A percentile compares a stretch with the other conserved stretches of the same genome.
Conservation (phyloP, 306 rosid genomes). For the Mimosa bimucronata region DNA sequence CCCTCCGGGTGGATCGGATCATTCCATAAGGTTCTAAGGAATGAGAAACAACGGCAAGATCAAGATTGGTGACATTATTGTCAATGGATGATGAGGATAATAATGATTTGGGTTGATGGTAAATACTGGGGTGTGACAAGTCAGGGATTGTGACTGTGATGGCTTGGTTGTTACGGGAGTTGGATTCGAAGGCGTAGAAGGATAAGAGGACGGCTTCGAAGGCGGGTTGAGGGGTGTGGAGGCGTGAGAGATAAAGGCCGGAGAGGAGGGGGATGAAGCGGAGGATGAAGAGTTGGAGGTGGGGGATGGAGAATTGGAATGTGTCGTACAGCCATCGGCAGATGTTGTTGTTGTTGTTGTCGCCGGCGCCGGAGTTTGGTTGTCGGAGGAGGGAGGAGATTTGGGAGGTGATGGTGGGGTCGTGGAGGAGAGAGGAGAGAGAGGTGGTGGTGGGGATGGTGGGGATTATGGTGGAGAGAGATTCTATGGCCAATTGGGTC, state of each 20-base stretch:
- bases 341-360: slow-evolving; percentile 70
- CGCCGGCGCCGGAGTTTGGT: slow-evolving; percentile 75
- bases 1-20: slow-evolving; percentile 67
- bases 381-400: slow-evolving; percentile 74
- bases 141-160: slow-evolving; percentile 63
- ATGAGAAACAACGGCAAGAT: slow-evolving; percentile 51
- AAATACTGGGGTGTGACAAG: slow-evolving; percentile 57
- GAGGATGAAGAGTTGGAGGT: slow-evolving; percentile 72
- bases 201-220: slow-evolving; percentile 82
- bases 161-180: slow-evolving; percentile 59
- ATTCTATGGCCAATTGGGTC: slow-evolving; percentile 43
- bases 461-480: slow-evolving; percentile 64
- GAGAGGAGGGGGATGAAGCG: slow-evolving; percentile 66
- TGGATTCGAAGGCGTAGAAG: slow-evolving; percentile 71
- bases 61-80: slow-evolving; percentile 46
- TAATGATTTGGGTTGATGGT: slow-evolving; percentile 49
- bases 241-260: slow-evolving; percentile 66
- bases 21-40: slow-evolving; percentile 72
- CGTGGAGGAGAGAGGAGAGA: slow-evolving; percentile 61
- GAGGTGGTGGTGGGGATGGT: slow-evolving; percentile 41
- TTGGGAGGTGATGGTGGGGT: slow-evolving; percentile 41
- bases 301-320: slow-evolving; percentile 62
- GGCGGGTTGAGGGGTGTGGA: slow-evolving; percentile 62
- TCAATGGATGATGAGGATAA: too few species aligned
- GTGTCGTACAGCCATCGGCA: slow-evolving; percentile 93